These are phyloP conservation scores for Dictyostelium discoideum DNA, from an alignment of 78 protist genomes.

Conservation along the genomic window DNA sequence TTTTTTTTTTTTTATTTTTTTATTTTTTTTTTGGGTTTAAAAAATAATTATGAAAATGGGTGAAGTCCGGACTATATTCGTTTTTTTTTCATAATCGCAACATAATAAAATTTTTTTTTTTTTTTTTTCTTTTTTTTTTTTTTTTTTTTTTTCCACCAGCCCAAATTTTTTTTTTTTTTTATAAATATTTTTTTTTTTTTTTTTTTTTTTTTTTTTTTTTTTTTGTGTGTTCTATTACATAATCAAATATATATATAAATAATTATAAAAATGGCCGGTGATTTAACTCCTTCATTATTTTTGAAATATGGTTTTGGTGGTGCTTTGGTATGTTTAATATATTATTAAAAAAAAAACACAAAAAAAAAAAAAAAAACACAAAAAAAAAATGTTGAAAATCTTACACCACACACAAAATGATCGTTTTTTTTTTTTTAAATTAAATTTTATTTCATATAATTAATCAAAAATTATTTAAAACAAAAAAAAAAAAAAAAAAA, in stretches of 20 bases:
- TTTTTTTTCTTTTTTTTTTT: too few relatives aligned
- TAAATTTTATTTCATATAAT: not conserved
- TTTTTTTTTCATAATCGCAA: not conserved
- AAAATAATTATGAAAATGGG: too few relatives aligned
- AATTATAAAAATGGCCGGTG: constrained; percentile 12
- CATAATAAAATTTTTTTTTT: not conserved
- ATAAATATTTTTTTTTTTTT: too few relatives aligned
- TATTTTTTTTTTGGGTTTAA: too few relatives aligned
- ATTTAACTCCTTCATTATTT: constrained; percentile 21
- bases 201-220: too few relatives aligned
- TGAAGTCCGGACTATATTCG: too few relatives aligned
- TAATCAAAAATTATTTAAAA: too few relatives aligned
- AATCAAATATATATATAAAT: not conserved
- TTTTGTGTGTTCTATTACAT: not conserved
- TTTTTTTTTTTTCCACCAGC: not conserved
- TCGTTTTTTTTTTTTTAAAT: not conserved
- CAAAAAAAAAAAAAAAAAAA: not conserved
- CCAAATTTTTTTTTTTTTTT: not conserved
- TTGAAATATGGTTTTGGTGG: constrained; percentile 86
- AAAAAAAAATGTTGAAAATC: not conserved
- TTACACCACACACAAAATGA: not conserved
- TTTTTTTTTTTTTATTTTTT: too few relatives aligned
- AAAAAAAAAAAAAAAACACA: not conserved
- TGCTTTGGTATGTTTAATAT: constrained; percentile 31
- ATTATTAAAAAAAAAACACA: not conserved